Conservation (phyloP, 2,329 filamentous ascomycete species). For the Botrytis paeoniae region DNA sequence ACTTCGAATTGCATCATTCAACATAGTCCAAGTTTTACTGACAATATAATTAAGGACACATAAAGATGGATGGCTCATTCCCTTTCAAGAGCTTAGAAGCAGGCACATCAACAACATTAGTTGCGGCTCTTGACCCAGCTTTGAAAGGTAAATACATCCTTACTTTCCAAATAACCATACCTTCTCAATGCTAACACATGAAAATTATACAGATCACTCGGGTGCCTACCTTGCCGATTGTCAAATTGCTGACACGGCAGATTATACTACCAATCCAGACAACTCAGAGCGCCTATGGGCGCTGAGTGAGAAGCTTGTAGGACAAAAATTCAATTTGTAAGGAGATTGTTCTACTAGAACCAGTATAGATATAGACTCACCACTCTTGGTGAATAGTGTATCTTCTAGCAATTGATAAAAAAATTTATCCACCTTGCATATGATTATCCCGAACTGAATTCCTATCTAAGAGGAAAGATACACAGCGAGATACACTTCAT, state of each 20-base stretch:
- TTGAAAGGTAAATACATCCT: constrained; percentile 1
- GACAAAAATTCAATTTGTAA: constrained; percentile 21
- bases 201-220: not conserved
- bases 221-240: constrained; percentile 23
- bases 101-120: constrained; percentile 13
- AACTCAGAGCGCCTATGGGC: constrained; percentile 21
- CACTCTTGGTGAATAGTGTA: not conserved
- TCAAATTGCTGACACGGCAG: not conserved
- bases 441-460: not conserved
- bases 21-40: not conserved
- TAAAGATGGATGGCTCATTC: not conserved
- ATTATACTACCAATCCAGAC: not conserved
- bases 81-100: not conserved
- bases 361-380: not conserved
- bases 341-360: not conserved
- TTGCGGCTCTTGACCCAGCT: constrained; percentile 15
- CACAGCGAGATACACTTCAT: no score
- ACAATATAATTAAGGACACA: not conserved
- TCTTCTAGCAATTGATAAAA: not conserved
- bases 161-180: not conserved
- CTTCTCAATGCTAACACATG: not conserved
- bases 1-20: not conserved
- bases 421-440: not conserved
- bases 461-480: not conserved
- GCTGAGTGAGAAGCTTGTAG: constrained; percentile 25